Evolutionary conservation across 176 grass and related monocot species (phyloP).

Genomic region (Leersia perrieri): DNA sequence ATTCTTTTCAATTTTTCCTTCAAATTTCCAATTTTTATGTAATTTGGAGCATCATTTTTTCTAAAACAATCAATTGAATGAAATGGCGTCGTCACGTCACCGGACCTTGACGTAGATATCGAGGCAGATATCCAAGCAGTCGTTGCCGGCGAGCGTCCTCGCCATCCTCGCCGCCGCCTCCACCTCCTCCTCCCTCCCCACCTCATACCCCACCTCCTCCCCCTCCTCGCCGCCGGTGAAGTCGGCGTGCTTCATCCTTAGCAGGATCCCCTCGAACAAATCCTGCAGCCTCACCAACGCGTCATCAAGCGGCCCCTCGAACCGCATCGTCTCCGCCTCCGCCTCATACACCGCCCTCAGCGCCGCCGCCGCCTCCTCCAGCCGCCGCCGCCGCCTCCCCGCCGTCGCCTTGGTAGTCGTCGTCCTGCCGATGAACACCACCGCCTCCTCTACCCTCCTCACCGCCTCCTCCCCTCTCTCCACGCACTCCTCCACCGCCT

Average conservation of each 20-base stretch:
- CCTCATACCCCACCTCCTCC: background rate
- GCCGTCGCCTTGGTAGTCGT: constrained; percentile 50
- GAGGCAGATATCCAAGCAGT: constrained; percentile 70
- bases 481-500: constrained; percentile 39
- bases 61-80: too few relatives aligned
- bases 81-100: background rate
- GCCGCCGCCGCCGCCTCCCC: constrained; percentile 41
- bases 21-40: too few relatives aligned
- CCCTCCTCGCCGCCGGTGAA: background rate
- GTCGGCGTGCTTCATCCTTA: constrained; percentile 49
- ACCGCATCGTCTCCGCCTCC: constrained; percentile 62
- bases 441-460: constrained; percentile 50
- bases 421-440: constrained; percentile 61
- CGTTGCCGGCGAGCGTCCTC: constrained; percentile 54
- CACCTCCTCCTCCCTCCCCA: constrained; percentile 46
- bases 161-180: constrained; percentile 48
- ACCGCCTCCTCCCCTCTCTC: constrained; percentile 51
- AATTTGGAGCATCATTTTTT: too few relatives aligned
- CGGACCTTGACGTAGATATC: constrained; percentile 60
- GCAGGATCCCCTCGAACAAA: constrained; percentile 51
- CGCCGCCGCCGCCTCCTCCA: constrained; percentile 45
- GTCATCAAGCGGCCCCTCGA: constrained; percentile 62
- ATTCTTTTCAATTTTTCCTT: too few relatives aligned
- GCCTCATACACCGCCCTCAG: constrained; percentile 51
- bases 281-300: constrained; percentile 59